These are phyloP conservation scores for Heracleum sosnowskyi DNA, from an alignment of 129 eudicot species.

Conservation along the genomic window DNA sequence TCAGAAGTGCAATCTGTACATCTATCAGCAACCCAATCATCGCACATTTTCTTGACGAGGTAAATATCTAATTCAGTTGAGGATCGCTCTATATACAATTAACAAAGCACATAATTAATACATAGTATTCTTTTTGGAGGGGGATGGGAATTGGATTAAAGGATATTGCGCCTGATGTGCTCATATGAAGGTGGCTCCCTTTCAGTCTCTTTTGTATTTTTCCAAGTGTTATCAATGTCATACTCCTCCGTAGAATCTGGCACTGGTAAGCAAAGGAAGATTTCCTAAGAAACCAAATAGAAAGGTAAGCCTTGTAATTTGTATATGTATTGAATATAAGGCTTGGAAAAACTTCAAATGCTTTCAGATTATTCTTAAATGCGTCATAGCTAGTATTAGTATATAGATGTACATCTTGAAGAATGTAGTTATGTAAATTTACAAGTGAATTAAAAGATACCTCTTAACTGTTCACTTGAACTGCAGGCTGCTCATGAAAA, in stretches of 20 bases:
- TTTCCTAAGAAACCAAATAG: constrained; percentile 35
- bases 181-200: too few species aligned
- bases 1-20: constrained; percentile 52
- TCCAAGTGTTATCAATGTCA: constrained; percentile 50
- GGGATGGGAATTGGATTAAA: too few species aligned
- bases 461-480: constrained; percentile 46
- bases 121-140: too few species aligned
- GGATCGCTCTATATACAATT: background rate
- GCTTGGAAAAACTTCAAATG: too few species aligned
- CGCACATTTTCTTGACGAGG: constrained; percentile 72
- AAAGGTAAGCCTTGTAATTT: background rate
- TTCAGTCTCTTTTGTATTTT: too few species aligned
- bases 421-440: too few species aligned
- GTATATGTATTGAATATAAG: background rate
- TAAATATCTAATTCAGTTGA: constrained; percentile 56
- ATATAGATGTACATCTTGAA: too few species aligned
- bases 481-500: constrained; percentile 55
- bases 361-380: too few species aligned
- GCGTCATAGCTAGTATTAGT: too few species aligned
- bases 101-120: too few species aligned
- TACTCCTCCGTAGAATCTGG: constrained; percentile 60
- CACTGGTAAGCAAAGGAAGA: constrained; percentile 59
- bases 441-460: too few species aligned
- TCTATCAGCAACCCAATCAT: constrained; percentile 36
- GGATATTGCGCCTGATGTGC: too few species aligned